Evolutionary conservation across 345 rosid species (phyloP).

Genomic region (Gynandropsis gynandra): DNA sequence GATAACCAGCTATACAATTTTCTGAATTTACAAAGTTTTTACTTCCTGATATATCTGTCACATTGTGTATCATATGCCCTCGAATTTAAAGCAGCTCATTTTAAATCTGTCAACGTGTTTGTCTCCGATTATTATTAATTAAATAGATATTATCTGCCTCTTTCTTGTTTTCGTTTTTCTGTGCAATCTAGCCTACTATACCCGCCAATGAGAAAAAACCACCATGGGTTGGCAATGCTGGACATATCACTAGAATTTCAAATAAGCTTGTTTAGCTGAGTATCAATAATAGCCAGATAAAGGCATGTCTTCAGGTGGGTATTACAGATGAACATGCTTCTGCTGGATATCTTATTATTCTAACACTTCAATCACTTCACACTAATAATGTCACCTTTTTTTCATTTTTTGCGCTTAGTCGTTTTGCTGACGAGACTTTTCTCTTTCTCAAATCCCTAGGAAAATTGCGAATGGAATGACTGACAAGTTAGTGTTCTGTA

Average conservation of each 20-base stretch:
- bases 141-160: slow-evolving; percentile 5
- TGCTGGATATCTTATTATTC: slow-evolving; percentile 14
- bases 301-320: slow-evolving; percentile 69
- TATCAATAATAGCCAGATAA: slow-evolving; percentile 51
- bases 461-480: slow-evolving; percentile 72
- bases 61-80: neutral
- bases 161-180: neutral
- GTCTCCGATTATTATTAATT: slow-evolving; percentile 8
- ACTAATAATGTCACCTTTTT: slow-evolving; percentile 5
- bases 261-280: slow-evolving; percentile 77
- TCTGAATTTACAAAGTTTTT: too few relatives aligned
- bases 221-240: slow-evolving; percentile 80
- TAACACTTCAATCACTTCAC: slow-evolving; percentile 8
- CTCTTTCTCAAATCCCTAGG: slow-evolving; percentile 39
- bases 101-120: slow-evolving; percentile 10
- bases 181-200: slow-evolving; percentile 63
- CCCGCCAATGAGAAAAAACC: slow-evolving; percentile 58
- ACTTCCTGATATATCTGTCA: neutral
- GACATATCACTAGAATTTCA: slow-evolving; percentile 83
- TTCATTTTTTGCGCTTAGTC: neutral
- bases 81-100: slow-evolving; percentile 10
- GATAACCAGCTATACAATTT: slow-evolving; percentile 46
- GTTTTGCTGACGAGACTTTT: slow-evolving; percentile 18
- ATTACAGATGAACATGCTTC: neutral
- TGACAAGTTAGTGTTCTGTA: slow-evolving; percentile 81